Evolutionary conservation across 306 rosid genomes (phyloP).

Genomic region (Cucurbita maxima): DNA sequence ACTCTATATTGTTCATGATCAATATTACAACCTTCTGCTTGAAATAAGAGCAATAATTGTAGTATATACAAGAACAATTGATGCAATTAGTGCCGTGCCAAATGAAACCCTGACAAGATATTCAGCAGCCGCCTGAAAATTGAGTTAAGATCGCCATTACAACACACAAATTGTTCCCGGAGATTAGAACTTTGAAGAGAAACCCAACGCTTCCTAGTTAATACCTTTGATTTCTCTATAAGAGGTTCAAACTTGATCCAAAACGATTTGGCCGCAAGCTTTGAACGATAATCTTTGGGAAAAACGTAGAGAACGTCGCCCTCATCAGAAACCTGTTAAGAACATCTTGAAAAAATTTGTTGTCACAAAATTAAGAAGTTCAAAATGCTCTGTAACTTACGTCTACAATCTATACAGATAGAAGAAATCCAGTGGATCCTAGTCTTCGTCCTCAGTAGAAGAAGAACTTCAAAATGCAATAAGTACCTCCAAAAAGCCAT

Average conservation of each 20-base stretch:
- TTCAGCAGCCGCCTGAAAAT: conserved; percentile 60
- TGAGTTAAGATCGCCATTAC: conserved; percentile 1
- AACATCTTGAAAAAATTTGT: conserved; percentile 41
- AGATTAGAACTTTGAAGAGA: not conserved
- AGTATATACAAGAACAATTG: conserved; percentile 86
- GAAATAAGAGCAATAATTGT: conserved; percentile 76
- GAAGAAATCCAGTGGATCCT: not conserved
- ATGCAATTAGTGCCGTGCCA: conserved; percentile 88
- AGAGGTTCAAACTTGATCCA: conserved; percentile 68
- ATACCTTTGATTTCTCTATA: conserved; percentile 71
- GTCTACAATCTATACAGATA: not conserved
- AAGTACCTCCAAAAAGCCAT: conserved; percentile 79
- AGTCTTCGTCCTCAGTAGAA: not conserved
- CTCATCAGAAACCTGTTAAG: conserved; percentile 80
- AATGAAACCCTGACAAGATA: conserved; percentile 87
- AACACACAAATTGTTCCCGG: conserved; percentile 1
- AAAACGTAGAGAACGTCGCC: conserved; percentile 87
- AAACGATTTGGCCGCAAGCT: conserved; percentile 71
- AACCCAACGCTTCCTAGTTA: not conserved
- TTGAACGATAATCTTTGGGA: conserved; percentile 66
- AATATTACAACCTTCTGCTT: conserved; percentile 47
- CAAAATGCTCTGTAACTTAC: conserved; percentile 2
- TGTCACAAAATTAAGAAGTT: conserved; percentile 30
- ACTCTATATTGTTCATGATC: not conserved
- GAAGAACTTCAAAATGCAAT: not conserved